These are phyloP conservation scores for Cladorrhinum samala DNA, from an alignment of 495 filamentous ascomycete genomes.

Conservation along the genomic window DNA sequence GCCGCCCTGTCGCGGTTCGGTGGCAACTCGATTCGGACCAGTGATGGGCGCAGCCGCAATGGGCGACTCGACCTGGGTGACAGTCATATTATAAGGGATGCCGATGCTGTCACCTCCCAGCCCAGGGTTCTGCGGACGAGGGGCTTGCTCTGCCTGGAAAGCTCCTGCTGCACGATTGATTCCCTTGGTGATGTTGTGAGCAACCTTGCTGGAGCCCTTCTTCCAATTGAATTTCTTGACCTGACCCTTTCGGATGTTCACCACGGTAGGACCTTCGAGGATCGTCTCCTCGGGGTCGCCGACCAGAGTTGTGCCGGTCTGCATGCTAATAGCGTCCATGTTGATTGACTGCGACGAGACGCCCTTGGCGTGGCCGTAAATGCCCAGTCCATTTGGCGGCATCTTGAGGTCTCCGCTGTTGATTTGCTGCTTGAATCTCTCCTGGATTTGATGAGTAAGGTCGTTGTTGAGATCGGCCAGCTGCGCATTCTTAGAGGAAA, in stretches of 20 bases:
- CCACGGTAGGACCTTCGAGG: conserved; percentile 76
- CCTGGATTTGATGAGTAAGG: conserved; percentile 88
- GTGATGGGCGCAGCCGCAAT: conserved; percentile 19
- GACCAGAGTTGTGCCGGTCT: conserved; percentile 43
- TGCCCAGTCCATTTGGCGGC: conserved; percentile 73
- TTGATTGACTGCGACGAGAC: conserved; percentile 61
- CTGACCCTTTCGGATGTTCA: conserved; percentile 87
- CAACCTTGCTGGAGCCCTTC: conserved; percentile 86
- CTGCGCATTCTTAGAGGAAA: conserved; percentile 89
- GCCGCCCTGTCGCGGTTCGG: conserved; percentile 54
- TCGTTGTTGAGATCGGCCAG: conserved; percentile 91
- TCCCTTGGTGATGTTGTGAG: conserved; percentile 89
- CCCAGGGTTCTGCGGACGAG: conserved; percentile 44
- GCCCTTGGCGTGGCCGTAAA: conserved; percentile 72
- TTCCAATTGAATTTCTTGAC: conserved; percentile 98
- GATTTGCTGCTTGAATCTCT: conserved; percentile 75
- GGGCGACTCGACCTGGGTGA: conserved; percentile 43
- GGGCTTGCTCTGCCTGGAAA: conserved; percentile 42
- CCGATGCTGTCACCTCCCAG: conserved; percentile 51
- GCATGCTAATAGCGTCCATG: conserved; percentile 37
- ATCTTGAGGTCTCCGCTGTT: conserved; percentile 45
- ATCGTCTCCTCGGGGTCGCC: conserved; percentile 60
- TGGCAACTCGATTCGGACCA: conserved; percentile 23
- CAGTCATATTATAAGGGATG: conserved; percentile 56
- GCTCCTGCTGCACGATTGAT: conserved; percentile 72